These are phyloP conservation scores for Lasiodiplodia gonubiensis DNA, from an alignment of 2,329 filamentous ascomycete species.

Conservation along the genomic window DNA sequence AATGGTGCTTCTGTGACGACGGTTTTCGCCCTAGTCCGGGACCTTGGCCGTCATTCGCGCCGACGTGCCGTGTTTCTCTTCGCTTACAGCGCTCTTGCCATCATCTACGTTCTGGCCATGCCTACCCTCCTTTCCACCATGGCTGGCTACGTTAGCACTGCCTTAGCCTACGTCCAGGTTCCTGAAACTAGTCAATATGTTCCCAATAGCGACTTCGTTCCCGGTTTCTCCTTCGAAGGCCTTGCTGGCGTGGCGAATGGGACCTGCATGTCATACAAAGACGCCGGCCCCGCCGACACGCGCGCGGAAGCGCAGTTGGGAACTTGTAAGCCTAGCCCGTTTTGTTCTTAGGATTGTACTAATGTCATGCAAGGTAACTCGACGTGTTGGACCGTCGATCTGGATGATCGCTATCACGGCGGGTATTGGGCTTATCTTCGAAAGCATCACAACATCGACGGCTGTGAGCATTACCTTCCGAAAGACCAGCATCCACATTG, in stretches of 20 bases:
- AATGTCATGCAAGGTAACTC: neutral
- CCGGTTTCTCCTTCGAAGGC: neutral
- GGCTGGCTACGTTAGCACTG: slow-evolving; percentile 43
- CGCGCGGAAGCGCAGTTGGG: neutral
- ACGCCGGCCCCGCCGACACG: neutral
- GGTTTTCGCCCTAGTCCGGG: slow-evolving; percentile 37
- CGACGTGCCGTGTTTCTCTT: slow-evolving; percentile 37
- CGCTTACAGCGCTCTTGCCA: slow-evolving; percentile 42
- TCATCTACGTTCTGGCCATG: slow-evolving; percentile 39
- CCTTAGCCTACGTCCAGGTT: slow-evolving; percentile 2
- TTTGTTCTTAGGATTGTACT: neutral
- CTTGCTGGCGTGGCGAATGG: neutral
- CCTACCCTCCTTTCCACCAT: slow-evolving; percentile 45
- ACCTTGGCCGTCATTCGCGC: slow-evolving; percentile 36
- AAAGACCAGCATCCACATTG: neutral
- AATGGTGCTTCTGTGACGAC: slow-evolving; percentile 37
- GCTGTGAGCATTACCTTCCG: neutral
- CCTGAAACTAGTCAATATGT: neutral
- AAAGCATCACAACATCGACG: neutral
- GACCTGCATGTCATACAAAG: neutral
- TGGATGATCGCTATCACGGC: no score
- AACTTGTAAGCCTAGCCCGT: neutral
- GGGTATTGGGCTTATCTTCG: neutral
- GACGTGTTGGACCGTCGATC: neutral
- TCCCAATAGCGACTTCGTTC: neutral